phyloP scores from a whole-genome alignment of 768 basidiomycete genomes.

The Tremella yokohamensis region DNA sequence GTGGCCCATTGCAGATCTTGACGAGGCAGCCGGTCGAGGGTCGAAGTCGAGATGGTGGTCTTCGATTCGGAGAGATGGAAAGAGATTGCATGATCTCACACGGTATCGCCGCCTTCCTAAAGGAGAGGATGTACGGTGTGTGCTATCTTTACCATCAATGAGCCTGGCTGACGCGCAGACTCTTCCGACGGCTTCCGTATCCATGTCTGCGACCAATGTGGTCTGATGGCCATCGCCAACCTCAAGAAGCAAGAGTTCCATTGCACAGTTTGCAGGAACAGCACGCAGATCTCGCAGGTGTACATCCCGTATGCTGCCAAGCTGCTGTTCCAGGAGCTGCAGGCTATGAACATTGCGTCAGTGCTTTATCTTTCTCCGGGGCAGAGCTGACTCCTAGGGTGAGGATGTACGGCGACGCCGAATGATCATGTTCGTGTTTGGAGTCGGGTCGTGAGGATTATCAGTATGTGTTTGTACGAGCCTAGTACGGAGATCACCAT shows the following conservation, averaged over 20 bases:
- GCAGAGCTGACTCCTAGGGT: slow-evolving; percentile 20
- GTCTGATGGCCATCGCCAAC: slow-evolving; percentile 94
- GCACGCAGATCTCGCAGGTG: slow-evolving; percentile 81
- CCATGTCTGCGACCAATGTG: slow-evolving; percentile 58
- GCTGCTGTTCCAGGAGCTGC: slow-evolving; percentile 76
- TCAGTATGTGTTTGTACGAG: too few species aligned
- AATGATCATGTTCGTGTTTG: slow-evolving; percentile 7
- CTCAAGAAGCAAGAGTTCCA: slow-evolving; percentile 99
- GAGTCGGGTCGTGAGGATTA: too few species aligned
- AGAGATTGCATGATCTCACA: slow-evolving; percentile 99
- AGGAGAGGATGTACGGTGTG: slow-evolving; percentile 69
- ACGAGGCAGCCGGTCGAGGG: slow-evolving; percentile 98
- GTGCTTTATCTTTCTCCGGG: slow-evolving; percentile 9
- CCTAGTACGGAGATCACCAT: too few species aligned
- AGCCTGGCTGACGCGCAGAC: slow-evolving; percentile 16
- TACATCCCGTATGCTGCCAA: slow-evolving; percentile 80
- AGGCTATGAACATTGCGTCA: slow-evolving; percentile 47
- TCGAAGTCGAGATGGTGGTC: slow-evolving; percentile 94
- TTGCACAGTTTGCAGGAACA: slow-evolving; percentile 96
- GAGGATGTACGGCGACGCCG: slow-evolving; percentile 41
- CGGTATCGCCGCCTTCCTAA: slow-evolving; percentile 95
- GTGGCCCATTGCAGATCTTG: slow-evolving; percentile 95
- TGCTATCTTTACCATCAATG: slow-evolving; percentile 13
- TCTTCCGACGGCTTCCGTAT: slow-evolving; percentile 50
- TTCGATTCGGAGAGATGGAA: slow-evolving; percentile 99